Evolutionary conservation across 305 asterid genomes (phyloP), one percentile per base, ranked within the genome.

Genomic region (Fraxinus velutina): DNA sequence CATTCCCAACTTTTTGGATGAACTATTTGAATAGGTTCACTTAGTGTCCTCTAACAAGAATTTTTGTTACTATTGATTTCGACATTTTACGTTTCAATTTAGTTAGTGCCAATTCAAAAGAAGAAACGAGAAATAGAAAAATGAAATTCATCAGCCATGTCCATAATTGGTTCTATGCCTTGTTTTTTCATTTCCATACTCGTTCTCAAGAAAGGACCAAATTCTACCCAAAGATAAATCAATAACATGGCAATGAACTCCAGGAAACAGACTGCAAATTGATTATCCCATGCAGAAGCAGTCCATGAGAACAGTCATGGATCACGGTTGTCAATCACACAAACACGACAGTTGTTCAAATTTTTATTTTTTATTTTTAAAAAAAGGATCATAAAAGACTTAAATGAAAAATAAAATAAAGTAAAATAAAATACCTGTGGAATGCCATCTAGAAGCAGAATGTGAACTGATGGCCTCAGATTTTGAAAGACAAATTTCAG

Each of bases 401-500:
- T 3, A 3, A 44, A 75, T 57, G 36, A 60, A 33, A 13, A 13
- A 22, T 37, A 37, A 37, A 42, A 8, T 6, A 37, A 44, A 44
- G 5, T 12, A 44, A 79, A 29, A 52, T 9, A 68, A 47, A 84
- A 29, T 88, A 94, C 99, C 99, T 79, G 90, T 86, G 70, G 90
- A 90, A 80, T 95, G 97, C 80, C 89, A 89, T 81, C 98, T 88
- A 72, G 97, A 92, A 84, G 97, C 98, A 2, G 99, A 95, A 88
- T 92, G 96, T 75, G 94, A 94, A 88, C 83, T 86, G 86, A 93
- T 92, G 39, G 93, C 94, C 88, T 91, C 93, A 0, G 98, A 95
- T 85, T 93, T 95, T 6, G 89, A 82, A 64, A 95, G 96, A 78
- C 99, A 95, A 84, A 89, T 90, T 88, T 95, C 98, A 29, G 98